Conservation (phyloP, 2,329 filamentous ascomycete genomes). For the Cladophialophora carrionii region DNA sequence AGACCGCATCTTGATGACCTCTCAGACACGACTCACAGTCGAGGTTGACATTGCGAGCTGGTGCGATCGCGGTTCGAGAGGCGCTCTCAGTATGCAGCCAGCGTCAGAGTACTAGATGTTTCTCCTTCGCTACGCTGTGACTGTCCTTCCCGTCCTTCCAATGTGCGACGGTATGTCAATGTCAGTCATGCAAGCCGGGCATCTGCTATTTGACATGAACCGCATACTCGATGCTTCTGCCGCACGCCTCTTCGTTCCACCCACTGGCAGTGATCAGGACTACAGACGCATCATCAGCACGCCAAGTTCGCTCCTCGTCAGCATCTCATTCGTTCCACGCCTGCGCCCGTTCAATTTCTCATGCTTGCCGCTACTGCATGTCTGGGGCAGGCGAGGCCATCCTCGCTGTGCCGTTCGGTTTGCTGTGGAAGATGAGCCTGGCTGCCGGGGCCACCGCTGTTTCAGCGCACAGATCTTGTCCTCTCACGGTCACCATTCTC, state of each 20-base stretch:
- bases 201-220: not conserved
- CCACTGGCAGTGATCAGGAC: not conserved
- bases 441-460: conserved; percentile 23
- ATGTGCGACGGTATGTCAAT: not conserved
- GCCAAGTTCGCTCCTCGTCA: not conserved
- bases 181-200: not conserved
- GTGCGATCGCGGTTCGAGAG: not conserved
- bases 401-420: conserved; percentile 13
- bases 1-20: not conserved
- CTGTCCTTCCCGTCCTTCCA: not conserved
- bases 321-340: conserved; percentile 14
- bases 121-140: not conserved
- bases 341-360: conserved; percentile 10
- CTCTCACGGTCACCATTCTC: conserved; percentile 11
- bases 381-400: conserved; percentile 24
- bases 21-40: not conserved
- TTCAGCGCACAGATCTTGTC: conserved; percentile 22
- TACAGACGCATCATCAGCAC: not conserved
- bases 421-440: not conserved
- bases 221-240: not conserved
- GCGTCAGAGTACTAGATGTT: too few species aligned
- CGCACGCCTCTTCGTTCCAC: too few species aligned
- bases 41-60: not conserved
- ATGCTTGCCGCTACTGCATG: conserved; percentile 30
- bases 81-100: not conserved